Evolutionary conservation across 352 stramenopile species (phyloP).

Genomic region (Phytopythium ostracodes): DNA sequence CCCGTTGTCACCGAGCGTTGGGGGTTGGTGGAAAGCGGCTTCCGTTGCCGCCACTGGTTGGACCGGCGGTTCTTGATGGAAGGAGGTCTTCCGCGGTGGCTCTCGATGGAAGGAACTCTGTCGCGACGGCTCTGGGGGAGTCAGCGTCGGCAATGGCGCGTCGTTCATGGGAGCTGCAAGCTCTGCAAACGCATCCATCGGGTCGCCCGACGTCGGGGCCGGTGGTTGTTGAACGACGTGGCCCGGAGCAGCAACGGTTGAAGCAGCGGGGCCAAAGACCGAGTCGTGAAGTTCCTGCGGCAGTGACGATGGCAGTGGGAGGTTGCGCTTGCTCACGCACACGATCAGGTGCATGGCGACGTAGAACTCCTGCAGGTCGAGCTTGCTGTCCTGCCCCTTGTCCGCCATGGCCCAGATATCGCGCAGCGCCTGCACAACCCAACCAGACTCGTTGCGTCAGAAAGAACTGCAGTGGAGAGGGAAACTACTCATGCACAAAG

Average conservation of each 20-base stretch:
- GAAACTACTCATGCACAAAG: neutral
- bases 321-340: conserved; percentile 89
- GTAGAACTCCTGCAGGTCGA: conserved; percentile 93
- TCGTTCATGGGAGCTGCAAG: conserved; percentile 31
- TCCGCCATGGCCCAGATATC: conserved; percentile 93
- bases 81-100: conserved; percentile 18
- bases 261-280: conserved; percentile 34
- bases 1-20: neutral
- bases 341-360: conserved; percentile 97
- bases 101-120: conserved; percentile 1
- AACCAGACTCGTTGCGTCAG: conserved; percentile 3
- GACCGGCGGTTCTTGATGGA: conserved; percentile 12
- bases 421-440: conserved; percentile 53
- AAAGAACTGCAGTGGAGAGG: neutral
- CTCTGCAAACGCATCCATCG: conserved; percentile 59
- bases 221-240: conserved; percentile 11
- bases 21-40: neutral
- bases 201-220: conserved; percentile 16
- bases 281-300: conserved; percentile 65
- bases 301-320: conserved; percentile 67
- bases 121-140: conserved; percentile 14
- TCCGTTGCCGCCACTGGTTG: neutral
- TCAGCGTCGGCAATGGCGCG: conserved; percentile 21
- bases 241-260: conserved; percentile 10
- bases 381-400: conserved; percentile 86